phyloP scores from a whole-genome alignment of 148 eudicot genomes.

The Talinum fruticosum region DNA sequence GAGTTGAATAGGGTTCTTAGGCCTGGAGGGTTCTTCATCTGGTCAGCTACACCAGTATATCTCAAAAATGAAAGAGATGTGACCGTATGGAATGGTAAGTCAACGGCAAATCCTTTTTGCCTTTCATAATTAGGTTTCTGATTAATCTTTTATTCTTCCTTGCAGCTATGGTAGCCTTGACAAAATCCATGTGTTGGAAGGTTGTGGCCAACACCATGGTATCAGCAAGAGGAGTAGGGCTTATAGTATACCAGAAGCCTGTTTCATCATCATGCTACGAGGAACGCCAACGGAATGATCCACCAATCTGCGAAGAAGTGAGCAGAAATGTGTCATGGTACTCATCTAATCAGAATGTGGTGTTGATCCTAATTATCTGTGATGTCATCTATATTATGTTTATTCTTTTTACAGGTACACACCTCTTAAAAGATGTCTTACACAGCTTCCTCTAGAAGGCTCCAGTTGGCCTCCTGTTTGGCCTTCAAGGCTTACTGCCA shows the following conservation, averaged over 20 bases:
- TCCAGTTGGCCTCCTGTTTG: constrained; percentile 71
- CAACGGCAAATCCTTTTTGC: too few relatives aligned
- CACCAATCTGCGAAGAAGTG: constrained; percentile 57
- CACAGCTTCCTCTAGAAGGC: constrained; percentile 45
- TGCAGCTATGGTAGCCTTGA: constrained; percentile 38
- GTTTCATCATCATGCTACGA: constrained; percentile 62
- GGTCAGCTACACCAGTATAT: constrained; percentile 99
- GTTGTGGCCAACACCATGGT: constrained; percentile 33
- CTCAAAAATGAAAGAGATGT: constrained; percentile 58
- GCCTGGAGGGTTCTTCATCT: constrained; percentile 88
- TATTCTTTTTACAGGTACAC: constrained; percentile 51
- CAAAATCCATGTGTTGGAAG: constrained; percentile 40
- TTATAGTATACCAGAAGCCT: constrained; percentile 79
- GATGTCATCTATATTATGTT: neutral
- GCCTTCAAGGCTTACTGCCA: constrained; percentile 75
- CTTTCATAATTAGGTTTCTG: neutral
- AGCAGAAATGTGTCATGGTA: constrained; percentile 69
- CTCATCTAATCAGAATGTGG: constrained; percentile 1
- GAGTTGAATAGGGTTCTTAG: constrained; percentile 91
- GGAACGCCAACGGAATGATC: constrained; percentile 48
- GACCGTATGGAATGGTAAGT: constrained; percentile 71
- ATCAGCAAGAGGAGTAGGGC: constrained; percentile 25
- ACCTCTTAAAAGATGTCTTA: constrained; percentile 72
- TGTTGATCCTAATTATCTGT: neutral
- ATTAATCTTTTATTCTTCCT: constrained; percentile 9